These are phyloP conservation scores for Aspergillus conjunctus DNA, from an alignment of 495 filamentous ascomycete species.

Conservation along the genomic window DNA sequence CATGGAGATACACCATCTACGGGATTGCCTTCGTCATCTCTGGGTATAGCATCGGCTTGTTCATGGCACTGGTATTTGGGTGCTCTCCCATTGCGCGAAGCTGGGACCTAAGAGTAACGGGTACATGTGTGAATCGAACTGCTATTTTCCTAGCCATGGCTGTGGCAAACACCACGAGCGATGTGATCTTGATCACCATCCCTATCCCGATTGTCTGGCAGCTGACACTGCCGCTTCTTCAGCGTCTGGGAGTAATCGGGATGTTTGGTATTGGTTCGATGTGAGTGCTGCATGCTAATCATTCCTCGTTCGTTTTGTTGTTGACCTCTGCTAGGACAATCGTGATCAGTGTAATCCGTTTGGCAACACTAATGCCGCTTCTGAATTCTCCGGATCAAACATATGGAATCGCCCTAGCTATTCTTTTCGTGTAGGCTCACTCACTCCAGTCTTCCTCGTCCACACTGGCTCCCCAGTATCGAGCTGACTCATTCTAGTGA, in stretches of 20 bases:
- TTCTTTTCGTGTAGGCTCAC: background rate
- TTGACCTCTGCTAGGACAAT: background rate
- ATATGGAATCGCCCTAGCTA: background rate
- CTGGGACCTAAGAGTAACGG: background rate
- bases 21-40: background rate
- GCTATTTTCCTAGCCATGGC: background rate
- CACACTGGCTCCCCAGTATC: background rate
- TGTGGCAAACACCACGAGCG: background rate
- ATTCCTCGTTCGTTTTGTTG: background rate
- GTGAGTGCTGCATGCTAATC: background rate
- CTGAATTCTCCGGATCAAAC: background rate
- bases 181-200: slow-evolving; percentile 1
- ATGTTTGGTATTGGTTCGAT: background rate
- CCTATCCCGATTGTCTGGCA: background rate
- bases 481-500: background rate
- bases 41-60: background rate
- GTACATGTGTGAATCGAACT: background rate
- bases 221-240: background rate
- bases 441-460: background rate
- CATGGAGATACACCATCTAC: background rate
- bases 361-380: slow-evolving; percentile 1
- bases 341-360: background rate
- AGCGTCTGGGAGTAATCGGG: background rate
- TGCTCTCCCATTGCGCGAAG: background rate
- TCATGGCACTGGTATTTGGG: background rate